Evolutionary conservation across 1,284 basidiomycete genomes (phyloP).

Genomic region (Cryptococcus amylolentus): DNA sequence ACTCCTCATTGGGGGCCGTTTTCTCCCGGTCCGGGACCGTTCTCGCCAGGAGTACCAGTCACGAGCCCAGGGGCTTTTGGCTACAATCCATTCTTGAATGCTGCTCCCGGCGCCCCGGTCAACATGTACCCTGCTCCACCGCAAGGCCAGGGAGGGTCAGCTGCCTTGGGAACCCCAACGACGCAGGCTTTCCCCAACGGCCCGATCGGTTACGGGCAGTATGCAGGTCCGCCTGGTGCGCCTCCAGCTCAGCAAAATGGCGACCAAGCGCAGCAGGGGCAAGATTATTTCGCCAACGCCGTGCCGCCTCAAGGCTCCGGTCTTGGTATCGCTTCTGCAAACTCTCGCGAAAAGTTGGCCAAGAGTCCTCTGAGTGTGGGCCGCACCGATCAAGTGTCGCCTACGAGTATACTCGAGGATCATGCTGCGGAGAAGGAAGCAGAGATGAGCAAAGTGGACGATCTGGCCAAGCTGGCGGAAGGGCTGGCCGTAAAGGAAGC

Average conservation of each 20-base stretch:
- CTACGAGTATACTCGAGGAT: conserved; percentile 5
- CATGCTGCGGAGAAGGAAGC: not conserved
- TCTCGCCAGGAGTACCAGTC: conserved; percentile 47
- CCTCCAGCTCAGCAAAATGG: conserved; percentile 3
- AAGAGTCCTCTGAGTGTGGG: conserved; percentile 15
- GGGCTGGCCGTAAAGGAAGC: not conserved
- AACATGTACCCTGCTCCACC: conserved; percentile 17
- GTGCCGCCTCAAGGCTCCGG: not conserved
- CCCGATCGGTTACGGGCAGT: conserved; percentile 11
- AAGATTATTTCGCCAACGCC: conserved; percentile 36
- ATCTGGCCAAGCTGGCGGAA: not conserved
- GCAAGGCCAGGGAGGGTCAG: conserved; percentile 24
- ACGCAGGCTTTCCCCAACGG: conserved; percentile 38
- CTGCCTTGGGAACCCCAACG: conserved; percentile 42
- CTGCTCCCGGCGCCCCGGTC: conserved; percentile 51
- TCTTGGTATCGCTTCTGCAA: not conserved
- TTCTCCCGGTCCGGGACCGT: conserved; percentile 43
- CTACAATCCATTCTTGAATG: conserved; percentile 48
- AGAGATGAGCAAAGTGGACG: not conserved
- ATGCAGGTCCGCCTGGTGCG: conserved; percentile 23
- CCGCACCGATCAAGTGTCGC: conserved; percentile 28
- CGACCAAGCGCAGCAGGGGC: not conserved
- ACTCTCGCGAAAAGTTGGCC: not conserved
- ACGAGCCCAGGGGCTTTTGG: conserved; percentile 37
- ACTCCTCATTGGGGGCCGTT: conserved; percentile 37